These are phyloP conservation scores for Cupressus sempervirens DNA, from an alignment of 75 land plant genomes.

Conservation along the genomic window DNA sequence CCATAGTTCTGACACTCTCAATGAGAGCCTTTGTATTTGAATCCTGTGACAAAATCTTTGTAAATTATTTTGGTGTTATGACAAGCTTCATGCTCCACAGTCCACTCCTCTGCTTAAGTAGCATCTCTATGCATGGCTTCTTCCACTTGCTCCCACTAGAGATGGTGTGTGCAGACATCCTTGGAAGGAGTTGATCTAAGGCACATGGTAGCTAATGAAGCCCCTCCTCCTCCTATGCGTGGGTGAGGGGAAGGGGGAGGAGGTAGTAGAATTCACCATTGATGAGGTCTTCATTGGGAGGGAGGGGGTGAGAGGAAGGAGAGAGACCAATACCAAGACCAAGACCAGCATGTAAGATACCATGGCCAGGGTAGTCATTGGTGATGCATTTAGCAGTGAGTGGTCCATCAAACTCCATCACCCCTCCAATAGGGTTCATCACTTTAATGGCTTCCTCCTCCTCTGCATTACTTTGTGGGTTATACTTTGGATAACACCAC, in stretches of 20 bases:
- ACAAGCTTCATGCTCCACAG: slow-evolving; percentile 64
- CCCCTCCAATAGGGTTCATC: slow-evolving; percentile 31
- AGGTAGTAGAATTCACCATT: slow-evolving; percentile 43
- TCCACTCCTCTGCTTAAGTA: slow-evolving; percentile 18
- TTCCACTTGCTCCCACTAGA: slow-evolving; percentile 10
- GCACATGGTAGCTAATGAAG: not conserved
- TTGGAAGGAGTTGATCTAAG: slow-evolving; percentile 25
- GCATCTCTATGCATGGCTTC: slow-evolving; percentile 27
- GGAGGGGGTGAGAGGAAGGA: slow-evolving; percentile 34
- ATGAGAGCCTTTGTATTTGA: slow-evolving; percentile 45
- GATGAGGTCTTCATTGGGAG: slow-evolving; percentile 30
- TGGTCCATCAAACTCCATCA: slow-evolving; percentile 56
- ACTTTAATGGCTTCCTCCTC: slow-evolving; percentile 27
- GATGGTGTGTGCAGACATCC: slow-evolving; percentile 26
- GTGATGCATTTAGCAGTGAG: slow-evolving; percentile 39
- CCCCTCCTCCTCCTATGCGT: not conserved
- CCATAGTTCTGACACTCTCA: slow-evolving; percentile 56
- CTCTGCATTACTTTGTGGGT: too few relatives aligned
- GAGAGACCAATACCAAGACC: slow-evolving; percentile 3
- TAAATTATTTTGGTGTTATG: slow-evolving; percentile 37
- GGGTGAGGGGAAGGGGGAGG: slow-evolving; percentile 24
- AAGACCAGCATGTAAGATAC: slow-evolving; percentile 20
- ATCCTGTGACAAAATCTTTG: slow-evolving; percentile 42
- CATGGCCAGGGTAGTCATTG: slow-evolving; percentile 41
- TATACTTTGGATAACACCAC: too few relatives aligned